Evolutionary conservation across 108 stramenopile species (phyloP).

Genomic region (Chaetoceros muelleri): DNA sequence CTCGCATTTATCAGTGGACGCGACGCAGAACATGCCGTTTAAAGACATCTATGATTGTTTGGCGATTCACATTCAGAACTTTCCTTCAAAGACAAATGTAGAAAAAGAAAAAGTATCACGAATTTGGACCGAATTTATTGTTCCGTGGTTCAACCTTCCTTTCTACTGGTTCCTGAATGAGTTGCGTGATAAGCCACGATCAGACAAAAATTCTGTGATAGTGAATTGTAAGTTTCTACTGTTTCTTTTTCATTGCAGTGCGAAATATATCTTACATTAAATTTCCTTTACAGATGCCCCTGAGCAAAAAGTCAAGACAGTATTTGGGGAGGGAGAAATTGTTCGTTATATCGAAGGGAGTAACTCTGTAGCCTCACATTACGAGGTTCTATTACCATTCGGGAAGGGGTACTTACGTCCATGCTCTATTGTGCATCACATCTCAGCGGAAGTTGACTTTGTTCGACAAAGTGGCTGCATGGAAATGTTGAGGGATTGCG

Average conservation of each 20-base stretch:
- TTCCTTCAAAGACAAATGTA: constrained; percentile 1
- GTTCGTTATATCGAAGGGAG: constrained; percentile 24
- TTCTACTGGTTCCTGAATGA: constrained; percentile 34
- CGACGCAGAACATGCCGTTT: constrained; percentile 35
- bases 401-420: constrained; percentile 53
- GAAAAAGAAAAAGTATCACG: constrained; percentile 37
- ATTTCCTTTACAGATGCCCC: constrained; percentile 20
- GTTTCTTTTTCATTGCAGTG: neutral
- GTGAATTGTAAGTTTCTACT: constrained; percentile 42
- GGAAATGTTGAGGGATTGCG: constrained; percentile 17
- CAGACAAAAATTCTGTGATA: constrained; percentile 15
- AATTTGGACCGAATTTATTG: constrained; percentile 66
- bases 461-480: constrained; percentile 23
- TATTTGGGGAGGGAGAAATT: constrained; percentile 64
- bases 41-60: constrained; percentile 39
- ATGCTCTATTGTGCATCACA: constrained; percentile 34
- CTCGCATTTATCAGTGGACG: constrained; percentile 40
- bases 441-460: constrained; percentile 23
- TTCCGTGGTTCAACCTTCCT: constrained; percentile 67
- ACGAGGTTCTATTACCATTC: constrained; percentile 56
- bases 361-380: constrained; percentile 19
- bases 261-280: neutral
- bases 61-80: constrained; percentile 13
- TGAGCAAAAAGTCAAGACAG: constrained; percentile 59
- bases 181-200: constrained; percentile 18